These are phyloP conservation scores for Tausonia pullulans DNA, from an alignment of 1,284 basidiomycete species.

Conservation along the genomic window DNA sequence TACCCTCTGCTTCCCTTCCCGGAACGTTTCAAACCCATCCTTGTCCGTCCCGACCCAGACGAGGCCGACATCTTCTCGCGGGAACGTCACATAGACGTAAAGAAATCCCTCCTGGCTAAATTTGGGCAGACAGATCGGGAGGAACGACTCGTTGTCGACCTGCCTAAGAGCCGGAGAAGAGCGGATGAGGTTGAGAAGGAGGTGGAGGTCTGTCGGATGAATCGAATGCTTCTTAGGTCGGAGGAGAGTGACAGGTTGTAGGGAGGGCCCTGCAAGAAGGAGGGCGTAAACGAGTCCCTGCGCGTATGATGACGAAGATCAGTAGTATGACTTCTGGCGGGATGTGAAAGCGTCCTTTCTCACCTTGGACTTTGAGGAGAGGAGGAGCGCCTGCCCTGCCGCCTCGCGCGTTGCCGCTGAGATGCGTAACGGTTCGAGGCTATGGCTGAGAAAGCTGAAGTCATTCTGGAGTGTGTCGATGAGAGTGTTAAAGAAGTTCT, in stretches of 20 bases:
- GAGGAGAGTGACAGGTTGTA: conserved; percentile 61
- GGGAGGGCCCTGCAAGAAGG: conserved; percentile 61
- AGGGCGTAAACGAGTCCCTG: conserved; percentile 86
- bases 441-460: conserved; percentile 65
- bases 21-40: conserved; percentile 38
- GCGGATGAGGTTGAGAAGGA: conserved; percentile 62
- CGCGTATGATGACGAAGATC: not conserved
- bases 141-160: conserved; percentile 74
- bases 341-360: conserved; percentile 15
- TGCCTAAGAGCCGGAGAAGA: conserved; percentile 57
- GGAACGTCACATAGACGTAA: conserved; percentile 79
- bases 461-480: conserved; percentile 61
- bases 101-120: conserved; percentile 85
- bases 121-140: conserved; percentile 91
- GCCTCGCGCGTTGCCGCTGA: conserved; percentile 56
- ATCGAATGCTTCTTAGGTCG: conserved; percentile 87
- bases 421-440: conserved; percentile 66
- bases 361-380: conserved; percentile 67
- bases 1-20: conserved; percentile 58
- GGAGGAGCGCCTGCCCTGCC: conserved; percentile 63
- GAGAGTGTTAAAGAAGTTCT: conserved; percentile 63
- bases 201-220: conserved; percentile 79
- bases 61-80: conserved; percentile 36
- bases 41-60: conserved; percentile 38
- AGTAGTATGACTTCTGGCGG: not conserved